Evolutionary conservation across 352 stramenopile species (phyloP).

Genomic region (Phytopythium litorale): DNA sequence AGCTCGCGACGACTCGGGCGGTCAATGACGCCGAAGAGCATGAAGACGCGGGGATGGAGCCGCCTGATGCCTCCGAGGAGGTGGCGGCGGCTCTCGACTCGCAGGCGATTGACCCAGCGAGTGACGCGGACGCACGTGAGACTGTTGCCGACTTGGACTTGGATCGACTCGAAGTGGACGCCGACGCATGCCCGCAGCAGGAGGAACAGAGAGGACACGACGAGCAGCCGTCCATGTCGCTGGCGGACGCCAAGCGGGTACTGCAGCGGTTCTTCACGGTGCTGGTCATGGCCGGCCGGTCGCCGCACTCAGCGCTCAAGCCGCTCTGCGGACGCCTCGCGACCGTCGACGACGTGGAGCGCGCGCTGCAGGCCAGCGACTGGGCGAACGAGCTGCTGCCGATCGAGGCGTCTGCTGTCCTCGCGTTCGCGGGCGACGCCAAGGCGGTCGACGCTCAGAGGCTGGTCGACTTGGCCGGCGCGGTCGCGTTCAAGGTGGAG

Average conservation of each 20-base stretch:
- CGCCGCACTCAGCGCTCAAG: constrained; percentile 11
- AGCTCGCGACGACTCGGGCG: background rate
- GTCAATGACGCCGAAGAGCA: background rate
- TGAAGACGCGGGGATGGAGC: background rate
- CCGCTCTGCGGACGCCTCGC: background rate
- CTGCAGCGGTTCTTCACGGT: constrained; percentile 25
- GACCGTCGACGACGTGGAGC: constrained; percentile 2
- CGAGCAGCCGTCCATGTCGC: background rate
- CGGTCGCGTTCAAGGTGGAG: constrained; percentile 35
- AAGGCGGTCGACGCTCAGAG: background rate
- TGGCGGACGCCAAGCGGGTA: constrained; percentile 2
- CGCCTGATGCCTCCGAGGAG: background rate
- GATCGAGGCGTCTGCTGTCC: constrained; percentile 7
- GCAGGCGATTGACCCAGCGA: background rate
- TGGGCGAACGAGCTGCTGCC: constrained; percentile 5
- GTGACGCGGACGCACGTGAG: background rate
- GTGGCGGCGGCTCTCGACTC: background rate
- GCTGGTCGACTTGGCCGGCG: constrained; percentile 19
- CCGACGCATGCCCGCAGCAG: background rate
- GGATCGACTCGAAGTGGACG: background rate
- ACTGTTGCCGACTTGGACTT: background rate
- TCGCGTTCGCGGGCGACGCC: background rate
- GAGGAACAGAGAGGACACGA: background rate
- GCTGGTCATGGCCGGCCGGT: constrained; percentile 16
- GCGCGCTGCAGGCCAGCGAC: constrained; percentile 6